These are phyloP conservation scores for Podila epicladia DNA, from an alignment of 192 early-diverging fungal species.

Conservation along the genomic window DNA sequence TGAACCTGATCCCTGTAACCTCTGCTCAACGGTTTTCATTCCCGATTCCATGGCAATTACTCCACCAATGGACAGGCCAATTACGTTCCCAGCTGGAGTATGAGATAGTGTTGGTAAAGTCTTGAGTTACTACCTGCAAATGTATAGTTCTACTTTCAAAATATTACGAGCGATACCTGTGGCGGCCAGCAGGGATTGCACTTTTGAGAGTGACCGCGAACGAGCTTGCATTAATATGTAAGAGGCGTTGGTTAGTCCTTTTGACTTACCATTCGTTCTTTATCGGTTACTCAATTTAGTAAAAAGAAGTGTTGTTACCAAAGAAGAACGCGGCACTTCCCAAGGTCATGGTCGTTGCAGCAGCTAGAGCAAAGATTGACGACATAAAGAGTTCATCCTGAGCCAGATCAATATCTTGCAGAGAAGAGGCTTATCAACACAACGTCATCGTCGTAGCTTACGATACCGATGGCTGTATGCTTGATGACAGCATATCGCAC, in stretches of 20 bases:
- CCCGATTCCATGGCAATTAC: slow-evolving; percentile 50
- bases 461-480: slow-evolving; percentile 36
- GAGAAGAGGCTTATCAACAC: background rate
- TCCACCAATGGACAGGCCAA: slow-evolving; percentile 22
- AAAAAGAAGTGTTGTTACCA: slow-evolving; percentile 21
- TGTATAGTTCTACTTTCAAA: background rate
- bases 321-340: slow-evolving; percentile 33
- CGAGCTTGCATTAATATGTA: background rate
- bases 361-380: slow-evolving; percentile 10
- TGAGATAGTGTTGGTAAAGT: background rate
- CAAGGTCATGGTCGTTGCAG: slow-evolving; percentile 32
- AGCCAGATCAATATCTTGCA: background rate
- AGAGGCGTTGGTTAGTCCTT: background rate
- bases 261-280: background rate
- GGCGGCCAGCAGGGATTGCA: background rate
- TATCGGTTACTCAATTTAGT: too few species aligned
- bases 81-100: slow-evolving; percentile 27
- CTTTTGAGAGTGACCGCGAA: background rate
- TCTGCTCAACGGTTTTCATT: slow-evolving; percentile 31
- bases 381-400: background rate
- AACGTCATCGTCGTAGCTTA: background rate
- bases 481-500: slow-evolving; percentile 41
- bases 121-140: background rate
- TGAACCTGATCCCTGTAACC: slow-evolving; percentile 38
- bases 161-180: background rate